Evolutionary conservation across 441 rosid species (phyloP).

Genomic region (Eruca vesicaria): DNA sequence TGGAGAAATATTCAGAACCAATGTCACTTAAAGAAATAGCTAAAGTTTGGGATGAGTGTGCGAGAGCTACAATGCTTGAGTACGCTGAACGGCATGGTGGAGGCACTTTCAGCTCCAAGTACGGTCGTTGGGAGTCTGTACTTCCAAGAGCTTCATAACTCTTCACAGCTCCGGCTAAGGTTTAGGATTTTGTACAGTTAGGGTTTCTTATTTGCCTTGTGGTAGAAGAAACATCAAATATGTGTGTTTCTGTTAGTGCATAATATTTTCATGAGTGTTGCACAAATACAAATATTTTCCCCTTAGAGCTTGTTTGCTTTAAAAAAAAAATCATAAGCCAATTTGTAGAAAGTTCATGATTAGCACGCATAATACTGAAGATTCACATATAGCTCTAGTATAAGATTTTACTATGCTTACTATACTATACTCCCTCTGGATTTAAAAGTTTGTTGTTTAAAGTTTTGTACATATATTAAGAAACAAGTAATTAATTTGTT

Average conservation of each 20-base stretch:
- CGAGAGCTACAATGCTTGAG: slow-evolving; percentile 38
- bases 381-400: no score
- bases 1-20: slow-evolving; percentile 32
- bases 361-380: no score
- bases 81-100: slow-evolving; percentile 38
- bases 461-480: no score
- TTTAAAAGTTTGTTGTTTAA: no score
- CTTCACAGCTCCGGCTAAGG: neutral
- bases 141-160: slow-evolving; percentile 9
- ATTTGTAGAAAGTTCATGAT: neutral
- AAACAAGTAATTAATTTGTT: no score
- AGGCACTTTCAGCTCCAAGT: slow-evolving; percentile 49
- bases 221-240: neutral
- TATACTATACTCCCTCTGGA: no score
- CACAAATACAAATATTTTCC: neutral
- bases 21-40: slow-evolving; percentile 40
- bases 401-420: no score
- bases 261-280: neutral
- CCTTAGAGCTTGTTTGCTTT: no score
- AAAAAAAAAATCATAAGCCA: neutral
- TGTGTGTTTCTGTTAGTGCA: neutral
- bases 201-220: neutral
- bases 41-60: slow-evolving; percentile 42
- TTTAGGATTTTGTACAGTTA: neutral
- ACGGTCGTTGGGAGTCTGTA: slow-evolving; percentile 44